Conservation (phyloP, 495 filamentous ascomycete species). For the Entonaema liquescens region DNA sequence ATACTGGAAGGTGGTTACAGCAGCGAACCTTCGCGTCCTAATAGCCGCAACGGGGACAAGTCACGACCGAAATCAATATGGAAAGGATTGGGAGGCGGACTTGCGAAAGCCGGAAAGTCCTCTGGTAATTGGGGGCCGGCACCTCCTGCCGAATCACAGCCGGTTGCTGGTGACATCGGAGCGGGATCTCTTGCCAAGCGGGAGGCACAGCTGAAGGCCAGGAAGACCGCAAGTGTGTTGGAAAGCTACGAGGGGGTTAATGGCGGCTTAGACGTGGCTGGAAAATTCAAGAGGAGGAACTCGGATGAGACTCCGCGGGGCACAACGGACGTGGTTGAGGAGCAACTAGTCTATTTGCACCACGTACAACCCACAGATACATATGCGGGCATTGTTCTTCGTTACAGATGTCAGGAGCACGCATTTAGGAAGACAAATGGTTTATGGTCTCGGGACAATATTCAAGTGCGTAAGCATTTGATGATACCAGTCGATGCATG, state of each 20-base stretch:
- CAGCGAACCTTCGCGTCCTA: conserved; percentile 46
- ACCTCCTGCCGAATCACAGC: conserved; percentile 47
- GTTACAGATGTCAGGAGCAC: conserved; percentile 82
- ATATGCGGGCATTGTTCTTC: conserved; percentile 87
- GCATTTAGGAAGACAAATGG: conserved; percentile 87
- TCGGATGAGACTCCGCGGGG: conserved; percentile 57
- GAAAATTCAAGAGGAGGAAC: conserved; percentile 62
- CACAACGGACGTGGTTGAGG: conserved; percentile 59
- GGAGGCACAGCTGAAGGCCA: conserved; percentile 57
- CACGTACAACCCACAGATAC: conserved; percentile 83
- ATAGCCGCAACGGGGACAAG: conserved; percentile 45
- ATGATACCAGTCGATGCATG: conserved; percentile 91
- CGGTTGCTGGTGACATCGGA: conserved; percentile 55
- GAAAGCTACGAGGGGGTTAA: conserved; percentile 61
- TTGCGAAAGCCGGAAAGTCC: conserved; percentile 26
- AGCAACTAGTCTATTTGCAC: conserved; percentile 88
- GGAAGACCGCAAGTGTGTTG: conserved; percentile 59
- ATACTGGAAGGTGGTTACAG: conserved; percentile 49
- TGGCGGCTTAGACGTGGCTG: conserved; percentile 55
- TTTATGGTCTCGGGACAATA: conserved; percentile 90
- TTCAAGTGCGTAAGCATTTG: conserved; percentile 82
- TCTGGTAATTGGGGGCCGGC: conserved; percentile 53
- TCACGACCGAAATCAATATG: conserved; percentile 42
- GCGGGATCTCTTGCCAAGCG: conserved; percentile 58
- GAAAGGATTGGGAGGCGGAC: conserved; percentile 43